phyloP scores from a whole-genome alignment of 1,284 basidiomycete species.

The Trichosporon sp. region DNA sequence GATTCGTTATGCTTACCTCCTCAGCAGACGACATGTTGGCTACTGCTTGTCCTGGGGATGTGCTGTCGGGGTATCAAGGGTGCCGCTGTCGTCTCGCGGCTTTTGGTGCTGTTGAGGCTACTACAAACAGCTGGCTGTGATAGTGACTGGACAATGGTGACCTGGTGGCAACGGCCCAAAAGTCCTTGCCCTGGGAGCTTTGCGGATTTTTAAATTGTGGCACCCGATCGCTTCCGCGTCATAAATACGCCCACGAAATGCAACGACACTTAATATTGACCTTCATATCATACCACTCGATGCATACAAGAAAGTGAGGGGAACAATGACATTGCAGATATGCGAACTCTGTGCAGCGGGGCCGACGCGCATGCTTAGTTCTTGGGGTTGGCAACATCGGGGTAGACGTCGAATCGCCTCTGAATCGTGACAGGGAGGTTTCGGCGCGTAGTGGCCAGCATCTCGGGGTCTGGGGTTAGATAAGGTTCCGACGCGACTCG shows the following conservation, averaged over 20 bases:
- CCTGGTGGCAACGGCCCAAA: conserved; percentile 2
- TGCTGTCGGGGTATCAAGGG: neutral
- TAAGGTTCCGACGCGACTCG: neutral
- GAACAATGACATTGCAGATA: neutral
- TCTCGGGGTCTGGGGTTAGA: conserved; percentile 59
- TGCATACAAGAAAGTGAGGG: conserved; percentile 3
- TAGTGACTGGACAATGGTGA: neutral
- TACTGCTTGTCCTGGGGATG: neutral
- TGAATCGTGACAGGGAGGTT: conserved; percentile 85
- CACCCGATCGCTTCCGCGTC: neutral
- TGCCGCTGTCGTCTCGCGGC: conserved; percentile 6
- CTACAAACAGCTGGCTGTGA: neutral
- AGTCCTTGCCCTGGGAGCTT: neutral
- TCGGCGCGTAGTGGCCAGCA: conserved; percentile 62
- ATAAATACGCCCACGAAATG: neutral
- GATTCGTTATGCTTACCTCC: conserved; percentile 3
- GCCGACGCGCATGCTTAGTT: conserved; percentile 1
- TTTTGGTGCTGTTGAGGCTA: conserved; percentile 5
- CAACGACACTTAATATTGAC: neutral
- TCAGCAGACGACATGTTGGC: conserved; percentile 14
- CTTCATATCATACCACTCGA: neutral
- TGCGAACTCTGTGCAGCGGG: neutral
- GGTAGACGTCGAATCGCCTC: conserved; percentile 85
- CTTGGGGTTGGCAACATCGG: conserved; percentile 54
- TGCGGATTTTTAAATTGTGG: conserved; percentile 3